These are phyloP conservation scores for Ganoderma resinaceum DNA, from an alignment of 1,284 basidiomycete genomes.

Conservation along the genomic window DNA sequence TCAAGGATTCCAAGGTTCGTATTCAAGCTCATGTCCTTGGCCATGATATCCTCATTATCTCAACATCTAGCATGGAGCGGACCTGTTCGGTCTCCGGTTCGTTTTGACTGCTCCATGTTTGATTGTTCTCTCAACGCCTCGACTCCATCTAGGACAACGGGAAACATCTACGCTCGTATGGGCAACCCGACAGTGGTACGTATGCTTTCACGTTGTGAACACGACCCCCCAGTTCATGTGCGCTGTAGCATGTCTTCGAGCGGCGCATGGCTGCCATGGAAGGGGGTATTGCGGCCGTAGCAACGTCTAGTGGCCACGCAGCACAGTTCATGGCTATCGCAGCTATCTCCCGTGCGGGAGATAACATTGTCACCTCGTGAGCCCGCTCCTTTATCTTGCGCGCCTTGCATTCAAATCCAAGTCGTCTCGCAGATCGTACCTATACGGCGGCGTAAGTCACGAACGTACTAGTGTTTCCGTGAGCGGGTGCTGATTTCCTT, in stretches of 20 bases:
- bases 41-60: background rate
- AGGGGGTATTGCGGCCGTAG: slow-evolving; percentile 83
- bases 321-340: slow-evolving; percentile 84
- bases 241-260: slow-evolving; percentile 81
- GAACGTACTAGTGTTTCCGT: slow-evolving; percentile 2
- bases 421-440: slow-evolving; percentile 50
- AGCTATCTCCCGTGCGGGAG: slow-evolving; percentile 71
- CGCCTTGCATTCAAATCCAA: slow-evolving; percentile 8
- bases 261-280: slow-evolving; percentile 86
- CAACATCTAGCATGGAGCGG: slow-evolving; percentile 72
- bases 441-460: slow-evolving; percentile 70
- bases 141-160: slow-evolving; percentile 54
- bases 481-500: background rate
- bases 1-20: slow-evolving; percentile 79
- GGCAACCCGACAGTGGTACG: slow-evolving; percentile 87
- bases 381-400: slow-evolving; percentile 31
- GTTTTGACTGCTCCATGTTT: slow-evolving; percentile 10
- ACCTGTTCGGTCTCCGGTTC: slow-evolving; percentile 79
- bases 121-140: background rate
- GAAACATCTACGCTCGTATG: slow-evolving; percentile 82
- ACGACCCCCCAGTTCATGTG: background rate
- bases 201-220: slow-evolving; percentile 18
- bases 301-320: slow-evolving; percentile 80
- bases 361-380: slow-evolving; percentile 83
- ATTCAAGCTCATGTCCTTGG: background rate